Percentiles rank a stretch among this genome's conserved stretches.
Conservation (phyloP, 164 flowering plant genomes). For the Nymphaea thermarum region DNA sequence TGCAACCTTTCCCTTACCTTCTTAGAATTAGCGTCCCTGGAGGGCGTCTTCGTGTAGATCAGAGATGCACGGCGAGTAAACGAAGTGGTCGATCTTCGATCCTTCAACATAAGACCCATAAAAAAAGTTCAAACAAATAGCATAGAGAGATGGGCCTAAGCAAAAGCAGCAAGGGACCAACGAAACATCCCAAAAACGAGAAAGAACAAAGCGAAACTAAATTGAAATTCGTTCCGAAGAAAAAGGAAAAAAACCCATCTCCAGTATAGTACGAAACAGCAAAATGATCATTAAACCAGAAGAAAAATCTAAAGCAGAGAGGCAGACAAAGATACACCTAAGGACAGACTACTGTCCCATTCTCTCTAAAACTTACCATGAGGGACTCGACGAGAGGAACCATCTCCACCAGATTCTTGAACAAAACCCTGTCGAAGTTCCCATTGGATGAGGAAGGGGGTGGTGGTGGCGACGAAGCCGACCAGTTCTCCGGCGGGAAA, state of each 20-base stretch:
- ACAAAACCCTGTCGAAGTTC: slow-evolving; percentile 58
- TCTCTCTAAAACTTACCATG: slow-evolving; percentile 32
- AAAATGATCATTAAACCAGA: not conserved
- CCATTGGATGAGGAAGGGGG: slow-evolving; percentile 15
- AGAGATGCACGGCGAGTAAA: slow-evolving; percentile 73
- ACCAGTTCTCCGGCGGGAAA: not conserved
- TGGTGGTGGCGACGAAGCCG: slow-evolving; percentile 22
- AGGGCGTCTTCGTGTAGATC: slow-evolving; percentile 78
- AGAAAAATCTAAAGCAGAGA: not conserved
- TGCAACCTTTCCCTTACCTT: slow-evolving; percentile 28
- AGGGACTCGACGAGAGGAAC: slow-evolving; percentile 87
- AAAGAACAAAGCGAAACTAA: not conserved
- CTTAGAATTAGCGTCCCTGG: slow-evolving; percentile 43
- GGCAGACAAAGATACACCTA: not conserved
- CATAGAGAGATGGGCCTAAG: not conserved
- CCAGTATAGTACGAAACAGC: not conserved
- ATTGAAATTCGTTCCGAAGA: not conserved
- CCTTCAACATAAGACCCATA: slow-evolving; percentile 21
- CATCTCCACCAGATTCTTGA: slow-evolving; percentile 68
- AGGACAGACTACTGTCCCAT: not conserved
- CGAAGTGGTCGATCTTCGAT: slow-evolving; percentile 53
- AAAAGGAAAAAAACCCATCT: not conserved
- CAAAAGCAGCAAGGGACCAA: not conserved
- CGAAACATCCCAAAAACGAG: not conserved
- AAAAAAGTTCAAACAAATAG: not conserved